Percentiles rank a stretch among this genome's conserved stretches.
These are phyloP conservation scores for Mrakia hoshinonis DNA, from an alignment of 768 basidiomycete species.

Conservation along the genomic window DNA sequence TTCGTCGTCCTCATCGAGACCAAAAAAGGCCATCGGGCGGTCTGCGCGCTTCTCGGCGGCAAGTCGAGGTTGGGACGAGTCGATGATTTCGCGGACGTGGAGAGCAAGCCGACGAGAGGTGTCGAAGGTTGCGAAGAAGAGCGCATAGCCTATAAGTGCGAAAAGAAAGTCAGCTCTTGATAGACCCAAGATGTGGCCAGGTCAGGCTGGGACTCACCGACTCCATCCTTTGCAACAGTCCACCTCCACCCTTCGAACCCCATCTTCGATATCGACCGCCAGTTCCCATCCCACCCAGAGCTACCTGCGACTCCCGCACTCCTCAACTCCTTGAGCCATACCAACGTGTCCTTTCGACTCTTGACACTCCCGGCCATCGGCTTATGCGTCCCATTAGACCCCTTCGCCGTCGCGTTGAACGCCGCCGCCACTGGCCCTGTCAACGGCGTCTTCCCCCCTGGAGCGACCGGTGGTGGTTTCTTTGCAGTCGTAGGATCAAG, in stretches of 20 bases:
- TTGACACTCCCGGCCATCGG: not conserved
- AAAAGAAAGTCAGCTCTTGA: not conserved
- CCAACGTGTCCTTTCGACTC: conserved; percentile 14
- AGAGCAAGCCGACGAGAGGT: conserved; percentile 23
- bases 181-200: not conserved
- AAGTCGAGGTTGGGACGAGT: conserved; percentile 13
- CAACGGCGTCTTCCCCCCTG: not conserved
- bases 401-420: not conserved
- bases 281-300: not conserved
- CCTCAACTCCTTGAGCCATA: conserved; percentile 20
- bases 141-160: not conserved
- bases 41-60: not conserved
- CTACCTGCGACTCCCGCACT: conserved; percentile 4
- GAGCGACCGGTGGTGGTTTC: not conserved
- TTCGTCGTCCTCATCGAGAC: conserved; percentile 6
- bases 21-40: conserved; percentile 21
- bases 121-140: conserved; percentile 28
- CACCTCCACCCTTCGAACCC: conserved; percentile 28
- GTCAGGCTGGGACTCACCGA: not conserved
- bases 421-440: not conserved
- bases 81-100: conserved; percentile 19
- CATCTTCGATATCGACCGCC: conserved; percentile 6
- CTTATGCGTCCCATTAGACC: not conserved
- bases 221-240: conserved; percentile 24
- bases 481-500: not conserved